Percentiles rank a stretch among this genome's conserved stretches.
These are phyloP conservation scores for Zygoascus biomembranicola DNA, from an alignment of 805 yeast genomes.

Conservation along the genomic window DNA sequence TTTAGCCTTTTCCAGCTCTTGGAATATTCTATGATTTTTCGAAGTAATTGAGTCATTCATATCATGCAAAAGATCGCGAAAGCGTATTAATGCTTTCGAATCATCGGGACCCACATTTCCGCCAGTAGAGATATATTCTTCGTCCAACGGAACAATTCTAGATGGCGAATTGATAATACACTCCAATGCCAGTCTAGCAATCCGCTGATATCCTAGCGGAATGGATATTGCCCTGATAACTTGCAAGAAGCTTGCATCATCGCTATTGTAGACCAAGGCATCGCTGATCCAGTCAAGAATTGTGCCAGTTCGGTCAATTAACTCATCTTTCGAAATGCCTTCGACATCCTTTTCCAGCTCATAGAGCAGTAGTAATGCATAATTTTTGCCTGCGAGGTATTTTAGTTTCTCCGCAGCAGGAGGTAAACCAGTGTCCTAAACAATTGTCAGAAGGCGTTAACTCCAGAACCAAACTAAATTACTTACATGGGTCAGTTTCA, in stretches of 20 bases:
- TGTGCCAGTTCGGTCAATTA: constrained; percentile 30
- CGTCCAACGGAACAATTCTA: constrained; percentile 11
- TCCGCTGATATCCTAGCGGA: constrained; percentile 15
- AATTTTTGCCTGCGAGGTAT: constrained; percentile 69
- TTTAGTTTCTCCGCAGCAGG: constrained; percentile 69
- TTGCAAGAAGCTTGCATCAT: constrained; percentile 18
- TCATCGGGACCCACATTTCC: constrained; percentile 1
- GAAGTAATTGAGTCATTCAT: constrained; percentile 12
- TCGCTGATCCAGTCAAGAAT: constrained; percentile 56
- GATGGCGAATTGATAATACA: constrained; percentile 13
- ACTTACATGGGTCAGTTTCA: constrained; percentile 28
- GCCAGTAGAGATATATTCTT: constrained; percentile 1
- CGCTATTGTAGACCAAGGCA: constrained; percentile 35
- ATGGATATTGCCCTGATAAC: constrained; percentile 12
- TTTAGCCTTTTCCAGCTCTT: background rate
- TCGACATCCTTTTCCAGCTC: constrained; percentile 25
- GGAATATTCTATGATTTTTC: background rate
- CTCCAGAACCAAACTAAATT: background rate
- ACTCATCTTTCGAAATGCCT: constrained; percentile 22
- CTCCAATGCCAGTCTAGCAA: constrained; percentile 19
- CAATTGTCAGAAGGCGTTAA: background rate
- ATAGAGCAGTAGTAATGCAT: constrained; percentile 63
- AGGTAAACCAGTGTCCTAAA: constrained; percentile 34
- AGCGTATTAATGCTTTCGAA: constrained; percentile 10
- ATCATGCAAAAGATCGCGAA: constrained; percentile 13